Base-by-base conservation (phyloP, 163 green algal species). In the Prototheca cutis region DNA sequence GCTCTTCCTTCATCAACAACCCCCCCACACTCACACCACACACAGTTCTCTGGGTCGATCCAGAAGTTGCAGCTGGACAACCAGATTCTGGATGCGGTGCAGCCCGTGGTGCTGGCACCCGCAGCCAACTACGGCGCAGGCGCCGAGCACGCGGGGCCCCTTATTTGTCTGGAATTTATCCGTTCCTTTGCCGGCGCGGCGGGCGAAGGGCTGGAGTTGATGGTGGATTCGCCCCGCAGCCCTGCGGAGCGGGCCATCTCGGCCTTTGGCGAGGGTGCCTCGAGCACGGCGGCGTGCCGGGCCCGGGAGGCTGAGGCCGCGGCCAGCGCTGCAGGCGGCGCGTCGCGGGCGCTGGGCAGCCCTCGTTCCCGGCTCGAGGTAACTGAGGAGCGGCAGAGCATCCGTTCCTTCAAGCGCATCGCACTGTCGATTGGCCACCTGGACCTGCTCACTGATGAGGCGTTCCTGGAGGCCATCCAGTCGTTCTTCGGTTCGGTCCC, bases 51-150 rank as follows among this genome's bases (percentile, higher is more conserved):
- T 13, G 71, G 78, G 24, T 70, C 42, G 17, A 66, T 94, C 17
- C 63, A 79, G 36, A 75, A 74, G 28, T 31, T 92, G 21, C 87
- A 95, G 77, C 72, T 95, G 55, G 87, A 95, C 79, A 92, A 95
- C 76, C 87, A 95, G 75, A 78, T 90, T 69, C 75, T 92, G 53
- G 78, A 89, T 51, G 84, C 85, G 19, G 77, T 69, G 7, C 76
- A 89, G 58, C 87, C 87, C 0, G 85, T 95, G 47, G 84, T 95
- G 55, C 73, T 95, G 49, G 79, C 81, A 4, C 71, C 74, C 7
- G 75, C 74, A 13, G 65, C 64, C 3, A 67, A 65, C n/a, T 54
- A 36, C 1, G 49, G 49, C 49, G 49, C 49, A 27, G 49, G 42
- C 40, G 23, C 53, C 29, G 32, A 58, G 53, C 29, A n/a, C n/a